A percentile compares a stretch with the other conserved stretches of the same genome.
phyloP scores from a whole-genome alignment of 768 basidiomycete genomes.

The Lactifluus hygrophoroides region DNA sequence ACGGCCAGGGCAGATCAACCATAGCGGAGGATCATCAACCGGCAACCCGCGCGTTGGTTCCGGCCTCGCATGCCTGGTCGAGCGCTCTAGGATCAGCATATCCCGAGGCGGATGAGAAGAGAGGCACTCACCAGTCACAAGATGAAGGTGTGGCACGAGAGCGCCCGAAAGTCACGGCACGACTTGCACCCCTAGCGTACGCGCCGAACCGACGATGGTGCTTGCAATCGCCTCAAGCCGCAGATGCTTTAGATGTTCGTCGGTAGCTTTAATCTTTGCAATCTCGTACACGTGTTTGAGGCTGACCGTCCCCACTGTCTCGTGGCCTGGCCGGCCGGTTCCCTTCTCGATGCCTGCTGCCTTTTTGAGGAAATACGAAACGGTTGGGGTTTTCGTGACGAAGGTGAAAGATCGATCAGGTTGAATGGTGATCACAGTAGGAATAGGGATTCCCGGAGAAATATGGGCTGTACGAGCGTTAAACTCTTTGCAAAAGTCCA shows the following conservation, averaged over 20 bases:
- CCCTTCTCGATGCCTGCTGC: constrained; percentile 88
- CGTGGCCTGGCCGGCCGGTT: constrained; percentile 72
- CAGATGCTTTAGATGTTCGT: constrained; percentile 82
- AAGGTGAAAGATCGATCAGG: constrained; percentile 96
- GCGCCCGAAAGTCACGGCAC: constrained; percentile 52
- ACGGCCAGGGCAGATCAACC: constrained; percentile 14
- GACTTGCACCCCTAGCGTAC: constrained; percentile 82
- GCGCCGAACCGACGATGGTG: constrained; percentile 83
- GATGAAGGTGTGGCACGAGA: constrained; percentile 9
- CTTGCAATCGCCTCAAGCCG: constrained; percentile 81
- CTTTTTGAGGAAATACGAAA: constrained; percentile 84
- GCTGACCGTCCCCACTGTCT: constrained; percentile 70
- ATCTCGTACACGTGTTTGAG: constrained; percentile 99
- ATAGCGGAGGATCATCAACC: constrained; percentile 4
- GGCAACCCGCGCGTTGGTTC: constrained; percentile 13
- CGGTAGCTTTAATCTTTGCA: constrained; percentile 89
- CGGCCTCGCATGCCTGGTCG: neutral
- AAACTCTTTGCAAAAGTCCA: constrained; percentile 99
- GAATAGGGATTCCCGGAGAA: constrained; percentile 75
- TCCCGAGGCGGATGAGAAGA: constrained; percentile 7
- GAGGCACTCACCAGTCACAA: constrained; percentile 6
- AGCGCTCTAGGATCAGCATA: constrained; percentile 13
- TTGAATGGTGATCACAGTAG: constrained; percentile 88
- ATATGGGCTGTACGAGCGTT: constrained; percentile 94
- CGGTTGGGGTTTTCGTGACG: constrained; percentile 84